phyloP scores from a whole-genome alignment of 2,329 filamentous ascomycete genomes.

The Aspergillus texensis region DNA sequence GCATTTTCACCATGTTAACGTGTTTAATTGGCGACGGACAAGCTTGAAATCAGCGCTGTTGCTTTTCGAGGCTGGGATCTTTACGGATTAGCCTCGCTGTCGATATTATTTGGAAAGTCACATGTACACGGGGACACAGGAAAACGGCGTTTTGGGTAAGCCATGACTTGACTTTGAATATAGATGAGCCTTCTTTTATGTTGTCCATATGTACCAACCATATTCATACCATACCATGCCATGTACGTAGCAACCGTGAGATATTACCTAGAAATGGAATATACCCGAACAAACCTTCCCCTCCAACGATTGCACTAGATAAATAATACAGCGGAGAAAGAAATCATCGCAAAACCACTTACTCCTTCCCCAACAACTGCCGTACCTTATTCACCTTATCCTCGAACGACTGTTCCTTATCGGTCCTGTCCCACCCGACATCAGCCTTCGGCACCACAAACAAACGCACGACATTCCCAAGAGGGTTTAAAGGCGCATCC shows the following conservation, averaged over 20 bases:
- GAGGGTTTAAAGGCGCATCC: neutral
- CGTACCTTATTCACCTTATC: slow-evolving; percentile 74
- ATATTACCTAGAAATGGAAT: neutral
- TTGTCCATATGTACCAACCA: slow-evolving; percentile 1
- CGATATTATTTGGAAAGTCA: neutral
- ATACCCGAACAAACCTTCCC: neutral
- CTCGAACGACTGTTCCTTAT: slow-evolving; percentile 79
- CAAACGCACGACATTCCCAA: neutral
- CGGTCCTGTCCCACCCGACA: slow-evolving; percentile 59
- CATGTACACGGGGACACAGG: slow-evolving; percentile 1
- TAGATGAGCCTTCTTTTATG: slow-evolving; percentile 7
- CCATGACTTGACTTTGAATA: slow-evolving; percentile 9
- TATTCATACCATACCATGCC: neutral
- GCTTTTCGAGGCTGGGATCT: slow-evolving; percentile 2
- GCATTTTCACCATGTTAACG: slow-evolving; percentile 10
- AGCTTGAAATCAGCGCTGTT: slow-evolving; percentile 6
- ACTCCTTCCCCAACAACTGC: slow-evolving; percentile 48
- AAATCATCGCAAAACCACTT: neutral
- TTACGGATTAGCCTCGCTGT: neutral
- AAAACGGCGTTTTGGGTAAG: slow-evolving; percentile 11
- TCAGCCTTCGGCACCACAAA: slow-evolving; percentile 21
- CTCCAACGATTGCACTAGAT: neutral
- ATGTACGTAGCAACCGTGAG: slow-evolving; percentile 3
- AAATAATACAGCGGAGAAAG: neutral
- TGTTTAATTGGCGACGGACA: slow-evolving; percentile 2